phyloP scores from a whole-genome alignment of 257 asterid genomes.

The Gynochthodes officinalis region DNA sequence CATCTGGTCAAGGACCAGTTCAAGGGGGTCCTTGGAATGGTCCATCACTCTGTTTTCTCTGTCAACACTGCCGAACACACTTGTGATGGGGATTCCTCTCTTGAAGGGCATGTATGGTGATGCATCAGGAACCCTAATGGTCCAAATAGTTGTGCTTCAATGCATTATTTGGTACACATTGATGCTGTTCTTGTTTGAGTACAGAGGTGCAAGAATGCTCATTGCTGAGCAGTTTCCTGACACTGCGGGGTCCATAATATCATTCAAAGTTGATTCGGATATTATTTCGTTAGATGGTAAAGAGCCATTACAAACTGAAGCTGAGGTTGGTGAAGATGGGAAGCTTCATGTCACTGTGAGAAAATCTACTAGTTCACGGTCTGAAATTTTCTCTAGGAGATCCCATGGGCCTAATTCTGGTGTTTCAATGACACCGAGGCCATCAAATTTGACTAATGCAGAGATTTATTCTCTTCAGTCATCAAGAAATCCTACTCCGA shows the following conservation, averaged over 20 bases:
- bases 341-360: conserved; percentile 50
- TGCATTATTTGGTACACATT: conserved; percentile 53
- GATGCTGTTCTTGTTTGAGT: conserved; percentile 49
- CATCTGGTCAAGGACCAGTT: conserved; percentile 39
- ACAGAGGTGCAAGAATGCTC: conserved; percentile 46
- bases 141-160: conserved; percentile 48
- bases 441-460: conserved; percentile 47
- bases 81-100: conserved; percentile 54
- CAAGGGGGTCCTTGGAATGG: conserved; percentile 50
- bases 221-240: conserved; percentile 52
- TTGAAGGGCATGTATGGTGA: conserved; percentile 51
- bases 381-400: conserved; percentile 43
- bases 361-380: conserved; percentile 46
- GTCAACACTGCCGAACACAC: conserved; percentile 44
- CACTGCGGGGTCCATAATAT: conserved; percentile 40
- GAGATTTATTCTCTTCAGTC: conserved; percentile 52
- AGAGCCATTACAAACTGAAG: conserved; percentile 46
- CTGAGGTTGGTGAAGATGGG: conserved; percentile 52
- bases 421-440: conserved; percentile 45
- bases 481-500: conserved; percentile 52
- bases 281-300: conserved; percentile 46
- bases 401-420: conserved; percentile 43
- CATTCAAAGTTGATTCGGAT: conserved; percentile 48
- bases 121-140: conserved; percentile 46
- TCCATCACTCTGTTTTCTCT: conserved; percentile 47